Evolutionary conservation across 495 filamentous ascomycete species (phyloP).

Genomic region (Hypomontagnella monticulosa): DNA sequence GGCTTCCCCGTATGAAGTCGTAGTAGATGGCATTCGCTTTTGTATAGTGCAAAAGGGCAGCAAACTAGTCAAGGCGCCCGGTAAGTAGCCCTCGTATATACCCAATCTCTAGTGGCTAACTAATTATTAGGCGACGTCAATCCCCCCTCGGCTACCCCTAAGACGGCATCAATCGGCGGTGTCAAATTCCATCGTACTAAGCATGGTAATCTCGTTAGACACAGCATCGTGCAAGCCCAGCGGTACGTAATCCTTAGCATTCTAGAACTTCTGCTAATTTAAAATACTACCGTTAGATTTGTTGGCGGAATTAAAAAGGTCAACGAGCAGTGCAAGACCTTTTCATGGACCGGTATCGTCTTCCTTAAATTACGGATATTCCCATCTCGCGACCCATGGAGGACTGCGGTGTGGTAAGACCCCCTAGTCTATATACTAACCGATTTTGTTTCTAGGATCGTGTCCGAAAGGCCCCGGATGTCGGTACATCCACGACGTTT

Average conservation of each 20-base stretch:
- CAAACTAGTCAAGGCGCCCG: slow-evolving; percentile 79
- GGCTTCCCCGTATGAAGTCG: slow-evolving; percentile 68
- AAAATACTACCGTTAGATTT: slow-evolving; percentile 41
- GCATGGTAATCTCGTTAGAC: slow-evolving; percentile 87
- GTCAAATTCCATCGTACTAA: slow-evolving; percentile 91
- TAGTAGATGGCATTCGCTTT: slow-evolving; percentile 81
- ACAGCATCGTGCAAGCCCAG: slow-evolving; percentile 71
- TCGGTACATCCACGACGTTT: slow-evolving; percentile 83
- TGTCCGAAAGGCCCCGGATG: slow-evolving; percentile 84
- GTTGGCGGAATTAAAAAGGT: slow-evolving; percentile 70
- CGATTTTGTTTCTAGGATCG: slow-evolving; percentile 65
- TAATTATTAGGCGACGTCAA: slow-evolving; percentile 66
- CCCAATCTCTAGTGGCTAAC: slow-evolving; percentile 53
- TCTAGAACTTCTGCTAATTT: slow-evolving; percentile 36
- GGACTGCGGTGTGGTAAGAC: slow-evolving; percentile 47
- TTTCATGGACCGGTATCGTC: slow-evolving; percentile 90
- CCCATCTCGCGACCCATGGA: slow-evolving; percentile 42
- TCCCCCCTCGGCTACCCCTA: slow-evolving; percentile 77
- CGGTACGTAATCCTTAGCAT: slow-evolving; percentile 61
- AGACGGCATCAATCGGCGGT: slow-evolving; percentile 78
- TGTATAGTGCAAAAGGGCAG: slow-evolving; percentile 79
- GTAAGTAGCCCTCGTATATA: slow-evolving; percentile 55
- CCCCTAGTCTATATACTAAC: slow-evolving; percentile 49
- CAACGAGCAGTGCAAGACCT: slow-evolving; percentile 84
- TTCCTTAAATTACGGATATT: slow-evolving; percentile 47